Base-by-base conservation (phyloP, 768 basidiomycete genomes). In the Boletellus ananas region DNA sequence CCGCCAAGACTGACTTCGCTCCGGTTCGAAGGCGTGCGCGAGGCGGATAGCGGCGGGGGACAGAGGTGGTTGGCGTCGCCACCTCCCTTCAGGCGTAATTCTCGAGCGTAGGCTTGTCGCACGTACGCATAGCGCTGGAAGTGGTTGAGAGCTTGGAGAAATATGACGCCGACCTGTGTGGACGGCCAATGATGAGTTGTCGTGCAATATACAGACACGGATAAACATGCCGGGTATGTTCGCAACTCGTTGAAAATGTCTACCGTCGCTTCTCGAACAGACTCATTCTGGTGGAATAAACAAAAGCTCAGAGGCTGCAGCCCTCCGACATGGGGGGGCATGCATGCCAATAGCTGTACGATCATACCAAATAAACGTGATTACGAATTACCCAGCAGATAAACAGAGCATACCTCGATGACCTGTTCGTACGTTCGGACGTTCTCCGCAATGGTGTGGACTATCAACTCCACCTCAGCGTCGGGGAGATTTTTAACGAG, bases 61-160 rank as follows among this genome's bases (percentile, higher is more conserved):
- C 54, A 44, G 35, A 74, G 67, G 21, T 68, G 64, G n/a, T 27
- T 33, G 4, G 20, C 33, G n/a, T 23, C 41, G 12, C 49, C 25
- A 10, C 64, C 51, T n/a, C 75, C 74, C 47, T 63, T 65, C 0
- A 55, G 37, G n/a, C 68, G 65, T 6, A 57, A 70, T 53, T 90
- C 85, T 33, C 78, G 76, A 13, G 80, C 80, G 62, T 88, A 79
- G 0, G 89, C 90, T 64, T 90, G 85, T 38, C 92, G 80, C 21
- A 90, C 82, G 60, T 91, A 94, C 0, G 93, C 88, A 51, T 90
- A 87, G 3, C 89, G 82, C 61, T 93, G 90, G 65, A 94, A 95
- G 58, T 90, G 86, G 63, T 94, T 95, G 21, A 95, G 75, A 10
- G 80, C 73, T 62, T 87, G 83, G 33, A 94, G 69, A 62, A 85